A percentile compares a stretch with the other conserved stretches of the same genome.
Conservation (phyloP, 2,329 filamentous ascomycete genomes). For the Colletotrichum tropicicola region DNA sequence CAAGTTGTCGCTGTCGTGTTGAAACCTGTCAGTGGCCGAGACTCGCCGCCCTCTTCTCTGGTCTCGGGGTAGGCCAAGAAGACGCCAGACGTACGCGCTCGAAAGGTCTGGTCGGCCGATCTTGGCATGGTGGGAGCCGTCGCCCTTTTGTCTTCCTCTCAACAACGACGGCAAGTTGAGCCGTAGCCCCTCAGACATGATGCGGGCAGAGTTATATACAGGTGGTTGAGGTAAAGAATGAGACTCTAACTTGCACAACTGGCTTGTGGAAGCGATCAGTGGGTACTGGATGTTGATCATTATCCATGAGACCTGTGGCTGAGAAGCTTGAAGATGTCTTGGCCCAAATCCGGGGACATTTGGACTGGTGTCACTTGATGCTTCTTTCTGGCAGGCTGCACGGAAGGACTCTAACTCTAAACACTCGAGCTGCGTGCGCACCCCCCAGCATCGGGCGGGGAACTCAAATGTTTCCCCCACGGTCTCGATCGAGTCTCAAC, state of each 20-base stretch:
- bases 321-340: background rate
- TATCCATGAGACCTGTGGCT: background rate
- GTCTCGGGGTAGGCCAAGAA: background rate
- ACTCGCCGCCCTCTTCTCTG: background rate
- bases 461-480: too few species aligned
- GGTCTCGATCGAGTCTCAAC: background rate
- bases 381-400: background rate
- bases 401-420: conserved; percentile 8
- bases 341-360: background rate
- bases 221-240: background rate
- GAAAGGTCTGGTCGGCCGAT: background rate
- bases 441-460: too few species aligned
- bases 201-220: background rate
- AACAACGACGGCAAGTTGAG: background rate
- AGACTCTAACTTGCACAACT: background rate
- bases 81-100: background rate
- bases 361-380: background rate
- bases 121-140: background rate
- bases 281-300: background rate
- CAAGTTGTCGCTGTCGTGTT: background rate
- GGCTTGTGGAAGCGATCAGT: background rate
- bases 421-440: background rate
- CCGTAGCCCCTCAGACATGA: background rate
- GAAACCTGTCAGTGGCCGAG: background rate
- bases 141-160: background rate